A percentile compares a stretch with the other conserved stretches of the same genome.
Evolutionary conservation across 192 early-diverging fungal genomes (phyloP).

Genomic region (Coemansia sp.): DNA sequence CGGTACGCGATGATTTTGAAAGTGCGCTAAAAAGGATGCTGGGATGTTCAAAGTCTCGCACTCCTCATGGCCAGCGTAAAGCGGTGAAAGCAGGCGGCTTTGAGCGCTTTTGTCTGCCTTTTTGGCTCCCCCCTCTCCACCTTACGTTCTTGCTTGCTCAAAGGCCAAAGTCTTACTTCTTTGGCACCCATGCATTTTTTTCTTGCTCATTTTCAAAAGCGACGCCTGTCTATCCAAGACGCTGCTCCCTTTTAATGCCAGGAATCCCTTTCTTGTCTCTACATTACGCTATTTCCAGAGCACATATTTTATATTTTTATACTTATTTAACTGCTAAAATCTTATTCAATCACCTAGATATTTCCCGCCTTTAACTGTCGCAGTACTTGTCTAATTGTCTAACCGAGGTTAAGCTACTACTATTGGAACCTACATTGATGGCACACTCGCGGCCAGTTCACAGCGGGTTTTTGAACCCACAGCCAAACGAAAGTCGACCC

Average conservation of each 20-base stretch:
- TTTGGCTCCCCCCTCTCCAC: neutral
- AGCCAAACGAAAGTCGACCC: constrained; percentile 10
- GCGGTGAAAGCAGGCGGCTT: neutral
- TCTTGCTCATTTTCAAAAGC: neutral
- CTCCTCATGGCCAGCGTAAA: neutral
- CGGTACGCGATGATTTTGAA: neutral
- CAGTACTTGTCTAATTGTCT: constrained; percentile 2
- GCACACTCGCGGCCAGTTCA: constrained; percentile 14
- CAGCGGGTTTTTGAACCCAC: constrained; percentile 10
- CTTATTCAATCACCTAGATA: neutral
- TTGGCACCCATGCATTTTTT: neutral
- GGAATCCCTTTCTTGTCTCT: constrained; percentile 1
- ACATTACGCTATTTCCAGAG: neutral
- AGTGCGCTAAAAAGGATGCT: neutral
- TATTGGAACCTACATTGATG: neutral
- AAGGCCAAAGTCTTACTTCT: neutral
- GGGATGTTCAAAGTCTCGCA: neutral
- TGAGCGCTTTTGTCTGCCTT: neutral
- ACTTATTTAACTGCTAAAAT: constrained; percentile 5
- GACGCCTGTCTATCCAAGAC: neutral
- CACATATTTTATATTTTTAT: neutral
- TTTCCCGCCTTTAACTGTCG: neutral
- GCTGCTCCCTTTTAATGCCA: neutral
- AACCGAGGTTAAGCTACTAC: neutral
- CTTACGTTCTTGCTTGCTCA: neutral